Evolutionary conservation across 1,284 basidiomycete species (phyloP).

Genomic region (Omphalotus olearius): DNA sequence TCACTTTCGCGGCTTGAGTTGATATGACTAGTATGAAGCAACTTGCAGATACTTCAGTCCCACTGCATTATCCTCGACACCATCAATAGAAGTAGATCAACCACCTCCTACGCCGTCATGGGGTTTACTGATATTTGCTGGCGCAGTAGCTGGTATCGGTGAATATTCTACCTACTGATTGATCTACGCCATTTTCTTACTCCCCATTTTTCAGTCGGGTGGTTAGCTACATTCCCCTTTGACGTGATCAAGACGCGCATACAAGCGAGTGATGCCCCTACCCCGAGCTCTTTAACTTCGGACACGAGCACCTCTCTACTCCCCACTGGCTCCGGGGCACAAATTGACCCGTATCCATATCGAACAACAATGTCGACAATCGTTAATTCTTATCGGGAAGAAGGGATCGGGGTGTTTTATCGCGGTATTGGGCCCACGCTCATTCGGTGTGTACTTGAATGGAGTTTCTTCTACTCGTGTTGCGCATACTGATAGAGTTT

Average conservation of each 20-base stretch:
- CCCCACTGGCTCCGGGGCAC: background rate
- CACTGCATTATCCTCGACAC: constrained; percentile 22
- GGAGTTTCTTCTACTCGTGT: background rate
- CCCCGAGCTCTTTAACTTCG: background rate
- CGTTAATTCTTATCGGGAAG: constrained; percentile 55
- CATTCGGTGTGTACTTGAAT: constrained; percentile 51
- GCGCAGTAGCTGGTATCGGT: constrained; percentile 73
- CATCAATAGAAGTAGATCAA: constrained; percentile 39
- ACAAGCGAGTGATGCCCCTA: constrained; percentile 43
- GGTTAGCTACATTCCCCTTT: constrained; percentile 76
- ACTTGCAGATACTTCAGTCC: constrained; percentile 56
- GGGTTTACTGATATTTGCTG: constrained; percentile 65
- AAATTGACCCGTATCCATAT: constrained; percentile 39
- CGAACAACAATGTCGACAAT: constrained; percentile 54
- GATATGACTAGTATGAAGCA: constrained; percentile 60
- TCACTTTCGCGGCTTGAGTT: constrained; percentile 4
- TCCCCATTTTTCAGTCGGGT: constrained; percentile 38
- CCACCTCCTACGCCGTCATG: constrained; percentile 42
- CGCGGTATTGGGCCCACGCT: constrained; percentile 75
- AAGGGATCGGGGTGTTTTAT: constrained; percentile 70
- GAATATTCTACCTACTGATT: constrained; percentile 10
- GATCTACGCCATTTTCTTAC: background rate
- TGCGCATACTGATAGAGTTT: background rate
- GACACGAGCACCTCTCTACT: background rate
- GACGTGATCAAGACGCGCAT: constrained; percentile 87